Conservation (phyloP, 805 yeast species). For the Starmerella floris region DNA sequence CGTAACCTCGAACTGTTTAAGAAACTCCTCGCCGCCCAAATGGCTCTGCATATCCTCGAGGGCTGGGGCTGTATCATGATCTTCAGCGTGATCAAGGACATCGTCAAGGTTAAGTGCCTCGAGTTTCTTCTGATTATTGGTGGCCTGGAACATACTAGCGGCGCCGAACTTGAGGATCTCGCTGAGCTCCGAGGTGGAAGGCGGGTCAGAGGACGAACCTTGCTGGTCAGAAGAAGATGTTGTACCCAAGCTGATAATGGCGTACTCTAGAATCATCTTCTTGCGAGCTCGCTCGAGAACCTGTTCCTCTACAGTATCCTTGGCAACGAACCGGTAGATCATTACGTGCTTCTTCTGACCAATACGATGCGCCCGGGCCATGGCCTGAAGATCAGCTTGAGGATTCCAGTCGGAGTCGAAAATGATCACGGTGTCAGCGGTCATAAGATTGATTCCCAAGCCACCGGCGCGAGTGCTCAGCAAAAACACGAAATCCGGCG, state of each 20-base stretch:
- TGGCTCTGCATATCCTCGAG: conserved; percentile 74
- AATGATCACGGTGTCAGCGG: conserved; percentile 96
- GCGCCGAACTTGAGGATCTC: conserved; percentile 97
- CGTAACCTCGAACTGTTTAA: conserved; percentile 94
- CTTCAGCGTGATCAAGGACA: conserved; percentile 92
- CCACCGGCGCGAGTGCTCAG: conserved; percentile 98
- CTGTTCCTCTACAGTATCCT: conserved; percentile 96
- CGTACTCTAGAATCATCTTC: conserved; percentile 96
- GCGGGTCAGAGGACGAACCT: conserved; percentile 41
- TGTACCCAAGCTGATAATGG: conserved; percentile 90
- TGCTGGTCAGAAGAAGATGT: conserved; percentile 36
- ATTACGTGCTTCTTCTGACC: conserved; percentile 98
- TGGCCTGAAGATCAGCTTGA: conserved; percentile 96
- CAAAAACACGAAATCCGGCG: conserved; percentile 80
- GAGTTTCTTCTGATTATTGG: conserved; percentile 84
- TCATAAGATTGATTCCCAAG: conserved; percentile 93
- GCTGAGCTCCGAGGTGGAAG: conserved; percentile 69
- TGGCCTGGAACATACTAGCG: conserved; percentile 93
- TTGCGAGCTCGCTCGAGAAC: conserved; percentile 91
- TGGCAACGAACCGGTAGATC: conserved; percentile 94
- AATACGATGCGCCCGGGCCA: conserved; percentile 99
- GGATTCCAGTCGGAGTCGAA: conserved; percentile 99
- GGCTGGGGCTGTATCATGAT: conserved; percentile 91
- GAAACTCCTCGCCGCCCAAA: conserved; percentile 93
- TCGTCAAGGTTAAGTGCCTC: conserved; percentile 94